A percentile compares a stretch with the other conserved stretches of the same genome.
These are phyloP conservation scores for Madurella fahalii DNA, from an alignment of 2,329 filamentous ascomycete species.

Conservation along the genomic window DNA sequence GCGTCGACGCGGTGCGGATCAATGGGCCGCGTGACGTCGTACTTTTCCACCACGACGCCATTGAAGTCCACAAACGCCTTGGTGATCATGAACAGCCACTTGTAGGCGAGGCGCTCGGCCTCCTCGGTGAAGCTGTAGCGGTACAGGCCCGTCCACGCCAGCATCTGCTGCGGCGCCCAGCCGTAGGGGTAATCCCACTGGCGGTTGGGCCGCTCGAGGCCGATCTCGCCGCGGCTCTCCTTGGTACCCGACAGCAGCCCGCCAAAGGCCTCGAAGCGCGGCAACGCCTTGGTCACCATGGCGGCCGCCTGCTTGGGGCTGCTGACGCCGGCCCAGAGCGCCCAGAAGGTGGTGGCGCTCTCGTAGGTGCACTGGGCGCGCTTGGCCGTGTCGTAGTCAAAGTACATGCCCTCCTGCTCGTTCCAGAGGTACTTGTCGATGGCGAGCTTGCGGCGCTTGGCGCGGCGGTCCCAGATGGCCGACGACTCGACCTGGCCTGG, in stretches of 20 bases:
- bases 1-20: constrained; percentile 93
- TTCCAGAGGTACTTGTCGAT: constrained; percentile 97
- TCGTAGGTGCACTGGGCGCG: constrained; percentile 81
- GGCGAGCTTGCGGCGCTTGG: constrained; percentile 73
- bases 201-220: constrained; percentile 81
- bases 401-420: constrained; percentile 89
- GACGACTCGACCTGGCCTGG: constrained; percentile 75
- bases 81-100: constrained; percentile 98
- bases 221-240: constrained; percentile 75
- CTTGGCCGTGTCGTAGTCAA: constrained; percentile 88
- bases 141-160: constrained; percentile 89
- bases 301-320: constrained; percentile 80
- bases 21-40: constrained; percentile 85
- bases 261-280: constrained; percentile 81
- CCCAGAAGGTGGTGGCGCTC: constrained; percentile 91
- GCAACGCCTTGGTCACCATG: constrained; percentile 76
- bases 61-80: constrained; percentile 99
- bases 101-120: constrained; percentile 84
- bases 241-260: constrained; percentile 87
- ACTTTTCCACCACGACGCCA: constrained; percentile 97
- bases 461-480: constrained; percentile 83
- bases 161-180: constrained; percentile 98
- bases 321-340: constrained; percentile 90
- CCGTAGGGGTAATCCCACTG: constrained; percentile 99
- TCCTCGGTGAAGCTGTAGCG: constrained; percentile 91